Evolutionary conservation across 257 asterid species (phyloP), one percentile per base, ranked within the genome.

Genomic region (Rauvolfia tetraphylla): DNA sequence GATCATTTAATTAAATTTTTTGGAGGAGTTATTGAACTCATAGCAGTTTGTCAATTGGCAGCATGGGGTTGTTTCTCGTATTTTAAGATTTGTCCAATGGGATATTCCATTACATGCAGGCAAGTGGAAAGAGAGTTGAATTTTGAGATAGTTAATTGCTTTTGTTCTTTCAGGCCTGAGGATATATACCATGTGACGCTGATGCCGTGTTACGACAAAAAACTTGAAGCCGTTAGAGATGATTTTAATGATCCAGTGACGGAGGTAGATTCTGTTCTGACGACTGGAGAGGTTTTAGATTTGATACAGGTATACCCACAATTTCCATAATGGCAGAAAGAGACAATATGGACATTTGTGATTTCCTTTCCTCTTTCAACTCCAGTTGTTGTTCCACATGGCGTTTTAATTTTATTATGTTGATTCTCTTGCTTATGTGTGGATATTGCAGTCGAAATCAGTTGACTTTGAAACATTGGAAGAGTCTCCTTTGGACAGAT

Each of bases 171-270:
- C 92, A 93, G 99, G 83, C 85, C 97, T 44, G 97, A 90, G 79
- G 99, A 95, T 63, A 83, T 95, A 81, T 91, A 91, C 84, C 99
- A 95, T 83, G 99, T 91, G 71, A 90, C 99, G 5, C 90, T 95
- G 84, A 95, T 95, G 99, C 99, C 99, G 41, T 95, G 99, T 84
- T 93, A 95, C 85, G 99, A 95, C 86, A 95, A 95, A 86, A 95
- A 95, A 82, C 98, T 95, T 29, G 98, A 95, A 87, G 98, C 98
- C 81, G 84, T 93, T 79, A 91, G 99, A 62, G 98, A 95, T 72
- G 99, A 95, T 79, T 95, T 95, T 78, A 87, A 80, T 42, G 91
- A 91, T 82, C 89, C 90, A 76, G 86, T 81, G 44, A 54, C 96
- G 25, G 99, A 93, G 85, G 99, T 95, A 20, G 99, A 95, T 79